Evolutionary conservation across 306 rosid genomes (phyloP).

Genomic region (Castanopsis chinensis): DNA sequence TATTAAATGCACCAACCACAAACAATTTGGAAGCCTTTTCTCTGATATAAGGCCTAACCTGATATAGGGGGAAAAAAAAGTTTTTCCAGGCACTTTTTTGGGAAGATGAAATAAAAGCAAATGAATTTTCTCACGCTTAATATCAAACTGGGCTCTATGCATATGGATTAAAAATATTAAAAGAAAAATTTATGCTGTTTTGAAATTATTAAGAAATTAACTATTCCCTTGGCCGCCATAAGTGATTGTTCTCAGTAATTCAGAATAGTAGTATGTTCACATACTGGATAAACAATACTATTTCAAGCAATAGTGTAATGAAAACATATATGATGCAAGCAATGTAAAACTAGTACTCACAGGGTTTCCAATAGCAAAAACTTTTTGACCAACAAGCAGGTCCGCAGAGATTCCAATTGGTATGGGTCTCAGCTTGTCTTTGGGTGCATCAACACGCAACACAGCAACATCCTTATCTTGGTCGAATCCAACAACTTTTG

Average conservation of each 20-base stretch:
- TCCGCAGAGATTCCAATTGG: slow-evolving; percentile 87
- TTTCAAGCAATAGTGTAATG: neutral
- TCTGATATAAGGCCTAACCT: neutral
- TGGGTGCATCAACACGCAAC: slow-evolving; percentile 79
- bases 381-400: slow-evolving; percentile 99
- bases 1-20: neutral
- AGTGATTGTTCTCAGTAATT: neutral
- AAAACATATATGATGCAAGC: neutral
- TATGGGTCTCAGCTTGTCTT: slow-evolving; percentile 82
- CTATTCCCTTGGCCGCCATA: slow-evolving; percentile 1
- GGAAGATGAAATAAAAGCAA: neutral
- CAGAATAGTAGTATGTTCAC: slow-evolving; percentile 9
- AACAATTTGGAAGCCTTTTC: neutral
- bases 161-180: neutral
- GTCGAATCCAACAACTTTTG: slow-evolving; percentile 91
- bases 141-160: neutral
- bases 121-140: neutral
- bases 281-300: neutral
- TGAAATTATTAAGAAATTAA: neutral
- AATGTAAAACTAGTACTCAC: slow-evolving; percentile 44
- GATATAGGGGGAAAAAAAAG: neutral
- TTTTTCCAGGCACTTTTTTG: neutral
- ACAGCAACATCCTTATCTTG: slow-evolving; percentile 99
- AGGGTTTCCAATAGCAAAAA: slow-evolving; percentile 95
- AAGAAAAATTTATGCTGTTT: neutral